A percentile compares a stretch with the other conserved stretches of the same genome.
Evolutionary conservation across 2,329 filamentous ascomycete species (phyloP).

Genomic region (Aspergillus sp.): DNA sequence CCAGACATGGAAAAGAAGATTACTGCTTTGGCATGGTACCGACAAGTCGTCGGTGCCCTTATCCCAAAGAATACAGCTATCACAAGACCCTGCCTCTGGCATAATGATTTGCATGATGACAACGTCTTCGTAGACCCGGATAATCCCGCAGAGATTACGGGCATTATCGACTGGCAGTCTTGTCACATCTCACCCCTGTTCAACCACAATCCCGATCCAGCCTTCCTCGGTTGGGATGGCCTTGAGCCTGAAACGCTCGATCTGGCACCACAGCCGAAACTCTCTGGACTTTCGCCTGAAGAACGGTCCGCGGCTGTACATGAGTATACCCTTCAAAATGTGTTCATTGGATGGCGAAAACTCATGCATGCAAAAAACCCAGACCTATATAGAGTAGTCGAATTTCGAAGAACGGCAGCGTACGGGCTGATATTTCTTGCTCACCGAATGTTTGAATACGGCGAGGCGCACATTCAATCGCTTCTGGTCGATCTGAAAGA

Average conservation of each 20-base stretch:
- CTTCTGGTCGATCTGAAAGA: slow-evolving; percentile 29
- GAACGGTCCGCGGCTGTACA: slow-evolving; percentile 22
- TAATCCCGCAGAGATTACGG: slow-evolving; percentile 24
- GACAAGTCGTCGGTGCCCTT: slow-evolving; percentile 22
- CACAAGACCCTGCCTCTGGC: slow-evolving; percentile 27
- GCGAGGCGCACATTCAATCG: slow-evolving; percentile 30
- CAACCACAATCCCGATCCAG: slow-evolving; percentile 26
- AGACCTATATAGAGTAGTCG: slow-evolving; percentile 22
- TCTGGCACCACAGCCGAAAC: slow-evolving; percentile 19
- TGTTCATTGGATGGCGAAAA: slow-evolving; percentile 28
- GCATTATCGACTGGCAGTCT: slow-evolving; percentile 36
- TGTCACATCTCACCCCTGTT: slow-evolving; percentile 30
- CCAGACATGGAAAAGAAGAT: slow-evolving; percentile 27
- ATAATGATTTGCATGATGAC: slow-evolving; percentile 30
- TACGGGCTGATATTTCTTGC: slow-evolving; percentile 31
- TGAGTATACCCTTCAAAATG: slow-evolving; percentile 25
- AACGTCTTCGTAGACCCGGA: slow-evolving; percentile 34
- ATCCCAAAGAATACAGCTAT: slow-evolving; percentile 24
- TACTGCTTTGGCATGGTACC: slow-evolving; percentile 24
- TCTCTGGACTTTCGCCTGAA: slow-evolving; percentile 25
- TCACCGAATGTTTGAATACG: slow-evolving; percentile 31
- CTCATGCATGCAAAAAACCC: slow-evolving; percentile 28
- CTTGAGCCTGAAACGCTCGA: slow-evolving; percentile 31
- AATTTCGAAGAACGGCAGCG: slow-evolving; percentile 24
- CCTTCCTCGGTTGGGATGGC: slow-evolving; percentile 28